Evolutionary conservation across 768 basidiomycete species (phyloP), one percentile per base, ranked within the genome.

Genomic region (Suillus spraguei): DNA sequence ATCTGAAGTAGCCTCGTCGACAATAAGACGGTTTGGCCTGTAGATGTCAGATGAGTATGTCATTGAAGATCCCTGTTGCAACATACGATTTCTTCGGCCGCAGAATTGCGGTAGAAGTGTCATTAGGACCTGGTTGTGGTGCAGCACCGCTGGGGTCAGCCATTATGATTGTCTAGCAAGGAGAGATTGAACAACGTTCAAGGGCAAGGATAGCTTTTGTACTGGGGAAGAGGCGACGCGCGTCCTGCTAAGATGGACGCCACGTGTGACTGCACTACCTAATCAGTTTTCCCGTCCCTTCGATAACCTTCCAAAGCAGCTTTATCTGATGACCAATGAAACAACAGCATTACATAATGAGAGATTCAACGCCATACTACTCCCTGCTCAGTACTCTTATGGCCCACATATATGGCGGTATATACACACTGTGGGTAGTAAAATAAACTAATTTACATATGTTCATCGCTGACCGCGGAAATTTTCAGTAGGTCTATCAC

Each of bases 1-100:
- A 77, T 99, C 97, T 41, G 90, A 83, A 17, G 89, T 84, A 41
- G 95, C 88, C 74, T 99, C 97, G 72, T 99, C 97, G 68, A 98
- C 96, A 72, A 99, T 92, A 66, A 99, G 86, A 74, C 97, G 94
- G 82, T 98, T 97, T 38, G 97, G 97, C 28, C 96, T 99, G 71
- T 5, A 66, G 20, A 56, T 63, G 64, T 67, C 39, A 71, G 61
- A 61, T 65, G 67, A 38, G 17, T n/a, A 59, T 61, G 67, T 70
- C 61, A 68, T 69, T 47, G 33, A 36, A 54, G 59, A 36, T 60
- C 54, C 11, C 7, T 24, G 58, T 60, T 62, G 58, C 62, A 22
- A 84, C 94, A 68, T 76, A 97, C 97, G 94, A 96, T 85, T 97
- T 97, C 92, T 99, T 99, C 67, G 91, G 90, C 66, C 97, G 82